Evolutionary conservation across 2,329 filamentous ascomycete species (phyloP).

Genomic region (Pyrenochaeta sp.): DNA sequence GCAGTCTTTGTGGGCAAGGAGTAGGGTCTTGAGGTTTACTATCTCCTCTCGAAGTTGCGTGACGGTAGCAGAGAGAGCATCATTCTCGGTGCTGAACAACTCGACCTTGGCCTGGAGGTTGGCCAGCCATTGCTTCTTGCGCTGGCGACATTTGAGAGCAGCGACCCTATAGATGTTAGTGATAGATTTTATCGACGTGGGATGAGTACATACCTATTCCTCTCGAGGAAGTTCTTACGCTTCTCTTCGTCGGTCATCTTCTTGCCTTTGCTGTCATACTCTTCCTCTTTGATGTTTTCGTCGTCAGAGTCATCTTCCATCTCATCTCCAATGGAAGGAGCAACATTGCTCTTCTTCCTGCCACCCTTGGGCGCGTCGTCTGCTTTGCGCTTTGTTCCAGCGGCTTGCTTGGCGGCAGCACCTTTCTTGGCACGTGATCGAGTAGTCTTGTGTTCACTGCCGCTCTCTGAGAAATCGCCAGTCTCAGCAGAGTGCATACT

Average conservation of each 20-base stretch:
- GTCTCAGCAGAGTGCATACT: conserved; percentile 66
- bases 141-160: conserved; percentile 93
- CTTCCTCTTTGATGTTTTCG: conserved; percentile 47
- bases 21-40: conserved; percentile 89
- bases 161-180: conserved; percentile 73
- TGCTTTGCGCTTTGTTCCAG: conserved; percentile 72
- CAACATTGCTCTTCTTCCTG: conserved; percentile 70
- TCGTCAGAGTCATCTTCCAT: conserved; percentile 51
- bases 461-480: conserved; percentile 76
- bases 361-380: conserved; percentile 74
- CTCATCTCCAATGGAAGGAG: conserved; percentile 59
- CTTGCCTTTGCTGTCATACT: conserved; percentile 62
- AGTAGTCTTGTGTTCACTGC: conserved; percentile 67
- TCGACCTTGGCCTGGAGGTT: conserved; percentile 96
- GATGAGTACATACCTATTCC: conserved; percentile 77
- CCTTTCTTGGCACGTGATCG: conserved; percentile 47
- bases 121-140: conserved; percentile 98
- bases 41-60: conserved; percentile 88
- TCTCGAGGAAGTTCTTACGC: conserved; percentile 94
- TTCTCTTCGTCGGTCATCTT: conserved; percentile 99
- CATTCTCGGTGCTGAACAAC: conserved; percentile 89
- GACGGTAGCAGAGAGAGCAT: conserved; percentile 83
- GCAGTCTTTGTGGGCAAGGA: conserved; percentile 95
- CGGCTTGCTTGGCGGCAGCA: conserved; percentile 42
- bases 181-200: background rate